These are phyloP conservation scores for Pugionium cornutum DNA, from an alignment of 345 rosid species.

Conservation along the genomic window DNA sequence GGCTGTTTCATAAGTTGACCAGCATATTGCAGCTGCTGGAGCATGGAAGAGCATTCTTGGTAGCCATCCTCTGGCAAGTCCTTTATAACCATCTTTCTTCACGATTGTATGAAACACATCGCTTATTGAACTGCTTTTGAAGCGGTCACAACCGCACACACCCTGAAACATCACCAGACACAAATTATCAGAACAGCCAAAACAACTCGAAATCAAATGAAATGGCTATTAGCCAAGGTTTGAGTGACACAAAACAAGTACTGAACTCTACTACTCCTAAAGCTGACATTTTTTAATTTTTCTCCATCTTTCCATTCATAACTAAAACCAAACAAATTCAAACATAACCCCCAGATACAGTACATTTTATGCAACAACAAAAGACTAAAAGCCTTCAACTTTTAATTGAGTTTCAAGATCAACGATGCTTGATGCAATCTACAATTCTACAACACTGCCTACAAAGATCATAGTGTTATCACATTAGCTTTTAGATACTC, in stretches of 20 bases:
- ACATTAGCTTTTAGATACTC: conserved; percentile 5
- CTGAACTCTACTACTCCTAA: not conserved
- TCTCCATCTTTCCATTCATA: not conserved
- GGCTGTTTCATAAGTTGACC: conserved; percentile 87
- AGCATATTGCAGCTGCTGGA: conserved; percentile 99
- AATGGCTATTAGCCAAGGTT: not conserved
- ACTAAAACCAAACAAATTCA: not conserved
- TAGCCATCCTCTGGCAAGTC: conserved; percentile 89
- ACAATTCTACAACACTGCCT: not conserved
- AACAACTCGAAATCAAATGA: not conserved
- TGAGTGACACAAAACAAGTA: not conserved
- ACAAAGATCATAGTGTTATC: not conserved
- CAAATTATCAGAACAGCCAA: not conserved
- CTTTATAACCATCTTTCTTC: conserved; percentile 79
- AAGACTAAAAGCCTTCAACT: not conserved
- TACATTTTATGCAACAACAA: not conserved
- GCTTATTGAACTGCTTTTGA: conserved; percentile 62
- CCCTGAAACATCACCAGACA: conserved; percentile 55
- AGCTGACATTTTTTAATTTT: not conserved
- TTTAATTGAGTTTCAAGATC: not conserved
- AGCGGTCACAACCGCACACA: conserved; percentile 95
- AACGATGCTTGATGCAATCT: not conserved
- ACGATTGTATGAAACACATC: conserved; percentile 69
- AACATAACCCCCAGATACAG: not conserved
- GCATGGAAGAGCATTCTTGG: conserved; percentile 99